These are phyloP conservation scores for Chrysanthemum makinoi DNA, from an alignment of 129 eudicot species.

Conservation along the genomic window DNA sequence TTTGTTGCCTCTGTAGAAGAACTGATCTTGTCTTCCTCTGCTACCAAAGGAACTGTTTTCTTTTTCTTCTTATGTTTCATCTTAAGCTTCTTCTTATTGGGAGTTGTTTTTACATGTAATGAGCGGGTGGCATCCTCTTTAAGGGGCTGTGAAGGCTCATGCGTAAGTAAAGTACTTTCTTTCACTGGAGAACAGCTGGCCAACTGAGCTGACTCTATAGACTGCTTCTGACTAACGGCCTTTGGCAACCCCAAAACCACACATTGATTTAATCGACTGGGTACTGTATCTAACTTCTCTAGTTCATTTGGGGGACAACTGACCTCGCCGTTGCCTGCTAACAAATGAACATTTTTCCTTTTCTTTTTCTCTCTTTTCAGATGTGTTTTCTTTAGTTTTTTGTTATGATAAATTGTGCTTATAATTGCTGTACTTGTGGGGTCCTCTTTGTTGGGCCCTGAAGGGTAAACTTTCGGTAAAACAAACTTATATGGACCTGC, in stretches of 20 bases:
- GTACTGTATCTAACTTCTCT: neutral
- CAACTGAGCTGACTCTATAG: slow-evolving; percentile 1
- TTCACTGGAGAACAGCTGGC: neutral
- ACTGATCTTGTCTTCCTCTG: neutral
- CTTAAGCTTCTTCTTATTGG: neutral
- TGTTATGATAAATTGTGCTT: neutral
- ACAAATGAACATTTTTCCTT: slow-evolving; percentile 14
- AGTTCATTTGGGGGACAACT: neutral
- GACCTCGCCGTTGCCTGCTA: slow-evolving; percentile 3
- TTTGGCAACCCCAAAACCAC: slow-evolving; percentile 25
- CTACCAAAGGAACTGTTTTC: slow-evolving; percentile 9
- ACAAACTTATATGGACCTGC: slow-evolving; percentile 1
- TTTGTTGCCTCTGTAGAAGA: slow-evolving; percentile 9
- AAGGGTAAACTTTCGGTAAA: slow-evolving; percentile 6
- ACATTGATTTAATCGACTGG: neutral
- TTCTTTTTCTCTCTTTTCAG: slow-evolving; percentile 9
- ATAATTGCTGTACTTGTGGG: slow-evolving; percentile 21
- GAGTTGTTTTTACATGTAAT: slow-evolving; percentile 5
- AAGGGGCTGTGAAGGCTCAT: slow-evolving; percentile 1
- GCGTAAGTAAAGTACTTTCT: neutral
- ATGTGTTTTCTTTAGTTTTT: slow-evolving; percentile 6
- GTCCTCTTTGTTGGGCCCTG: slow-evolving; percentile 11
- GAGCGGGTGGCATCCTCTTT: slow-evolving; percentile 7
- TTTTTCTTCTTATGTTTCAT: slow-evolving; percentile 10
- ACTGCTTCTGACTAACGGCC: neutral